Evolutionary conservation across 2,329 filamentous ascomycete species (phyloP).

Genomic region (Allantophomopsis lycopodina): DNA sequence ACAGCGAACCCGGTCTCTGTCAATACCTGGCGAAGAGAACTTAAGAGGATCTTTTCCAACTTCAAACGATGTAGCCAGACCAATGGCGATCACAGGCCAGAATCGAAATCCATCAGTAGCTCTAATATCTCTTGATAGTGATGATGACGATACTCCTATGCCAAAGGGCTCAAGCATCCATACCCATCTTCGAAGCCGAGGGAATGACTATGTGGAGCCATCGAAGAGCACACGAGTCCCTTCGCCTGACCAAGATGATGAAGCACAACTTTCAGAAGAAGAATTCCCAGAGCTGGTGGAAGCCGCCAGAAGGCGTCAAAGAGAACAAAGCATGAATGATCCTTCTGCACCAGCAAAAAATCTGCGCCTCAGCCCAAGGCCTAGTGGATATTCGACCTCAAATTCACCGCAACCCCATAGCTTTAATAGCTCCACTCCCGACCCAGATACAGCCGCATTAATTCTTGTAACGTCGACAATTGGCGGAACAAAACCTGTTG

Average conservation of each 20-base stretch:
- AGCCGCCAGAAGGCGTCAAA: constrained; percentile 10
- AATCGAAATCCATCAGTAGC: too few relatives aligned
- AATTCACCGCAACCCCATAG: background rate
- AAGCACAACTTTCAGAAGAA: constrained; percentile 11
- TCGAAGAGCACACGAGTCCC: too few relatives aligned
- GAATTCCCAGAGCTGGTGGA: constrained; percentile 17
- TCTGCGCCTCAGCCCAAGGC: too few relatives aligned
- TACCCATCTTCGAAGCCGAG: background rate
- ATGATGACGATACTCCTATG: constrained; percentile 6
- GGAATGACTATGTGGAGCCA: background rate
- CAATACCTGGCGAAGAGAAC: background rate
- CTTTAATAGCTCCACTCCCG: background rate
- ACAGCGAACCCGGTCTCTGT: background rate
- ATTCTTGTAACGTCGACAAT: constrained; percentile 60
- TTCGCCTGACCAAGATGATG: constrained; percentile 4
- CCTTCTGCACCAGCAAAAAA: too few relatives aligned
- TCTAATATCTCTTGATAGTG: background rate
- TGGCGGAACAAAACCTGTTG: constrained; percentile 39
- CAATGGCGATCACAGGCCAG: too few relatives aligned
- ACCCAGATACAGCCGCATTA: constrained; percentile 34
- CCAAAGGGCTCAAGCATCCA: background rate
- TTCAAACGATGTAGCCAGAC: too few relatives aligned
- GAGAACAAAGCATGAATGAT: constrained; percentile 1
- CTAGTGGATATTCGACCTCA: too few relatives aligned
- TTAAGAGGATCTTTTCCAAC: too few relatives aligned